Evolutionary conservation across 2,329 filamentous ascomycete species (phyloP), one percentile per base, ranked within the genome.

Genomic region (Fusarium camptoceras): DNA sequence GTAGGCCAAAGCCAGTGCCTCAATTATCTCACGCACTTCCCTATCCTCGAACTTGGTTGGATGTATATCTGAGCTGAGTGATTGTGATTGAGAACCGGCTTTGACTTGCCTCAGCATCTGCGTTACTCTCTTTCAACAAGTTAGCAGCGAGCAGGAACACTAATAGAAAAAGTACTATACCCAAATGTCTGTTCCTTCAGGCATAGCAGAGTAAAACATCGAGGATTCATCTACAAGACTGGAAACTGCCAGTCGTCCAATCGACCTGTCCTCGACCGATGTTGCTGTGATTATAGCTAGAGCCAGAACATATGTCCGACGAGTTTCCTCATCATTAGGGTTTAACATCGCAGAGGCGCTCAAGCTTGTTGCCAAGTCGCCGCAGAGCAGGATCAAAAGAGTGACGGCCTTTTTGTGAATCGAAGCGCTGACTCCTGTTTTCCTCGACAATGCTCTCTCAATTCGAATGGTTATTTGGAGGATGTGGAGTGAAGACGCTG

Each of bases 161-260:
- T 20, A 22, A 20, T n/a, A 27, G 14, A 43, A n/a, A 16, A 41
- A 16, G 6, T 25, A 24, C 37, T 79, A 68, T 77, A 85, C 84
- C 80, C 79, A 81, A 53, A 84, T 66, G 66, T 86, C 84, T 7
- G 78, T 81, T 27, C 76, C 76, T 37, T 78, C 76, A 14, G 75
- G 72, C 22, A 81, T 64, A 3, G 70, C 64, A 1, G 77, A 74
- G 55, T 77, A 75, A 10, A 82, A 65, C 22, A 81, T 74, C n/a
- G 81, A 76, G 28, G 83, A 73, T 39, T 81, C 78, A n/a, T 81
- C 79, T 11, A 83, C 75, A 18, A 86, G 76, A 48, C 83, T 84
- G 7, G 82, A 82, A 4, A 78, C 74, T 16, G 80, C 80, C 28
- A 86, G 71, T 37, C 82, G 79, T 15, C 79, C 79, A 39, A 84